Evolutionary conservation across 164 flowering plant species (phyloP).

Genomic region (Berberis vulgaris): DNA sequence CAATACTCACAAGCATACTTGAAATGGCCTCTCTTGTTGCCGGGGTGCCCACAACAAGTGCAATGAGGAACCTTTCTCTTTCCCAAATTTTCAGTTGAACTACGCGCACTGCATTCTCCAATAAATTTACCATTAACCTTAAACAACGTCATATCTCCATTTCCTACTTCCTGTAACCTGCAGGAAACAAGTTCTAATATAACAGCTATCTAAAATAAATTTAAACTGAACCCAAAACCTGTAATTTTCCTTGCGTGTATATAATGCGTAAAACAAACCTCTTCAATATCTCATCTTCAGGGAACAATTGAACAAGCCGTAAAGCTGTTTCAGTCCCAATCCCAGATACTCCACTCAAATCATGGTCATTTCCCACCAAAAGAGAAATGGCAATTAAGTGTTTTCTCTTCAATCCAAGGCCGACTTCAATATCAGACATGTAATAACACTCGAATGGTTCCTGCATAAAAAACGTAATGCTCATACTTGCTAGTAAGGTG

Average conservation of each 20-base stretch:
- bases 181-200: constrained; percentile 8
- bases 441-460: constrained; percentile 89
- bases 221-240: too few relatives aligned
- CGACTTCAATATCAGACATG: constrained; percentile 75
- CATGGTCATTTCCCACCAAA: constrained; percentile 86
- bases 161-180: constrained; percentile 66
- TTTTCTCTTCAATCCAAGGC: constrained; percentile 74
- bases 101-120: constrained; percentile 9
- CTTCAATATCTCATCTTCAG: constrained; percentile 62
- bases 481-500: constrained; percentile 8
- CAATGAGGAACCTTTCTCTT: constrained; percentile 60
- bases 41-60: constrained; percentile 93
- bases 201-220: background rate
- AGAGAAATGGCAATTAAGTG: constrained; percentile 84
- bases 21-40: constrained; percentile 62
- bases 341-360: constrained; percentile 74
- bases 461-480: constrained; percentile 37
- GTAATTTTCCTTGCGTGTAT: background rate
- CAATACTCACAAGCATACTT: constrained; percentile 66
- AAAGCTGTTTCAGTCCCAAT: constrained; percentile 77
- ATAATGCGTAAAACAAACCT: constrained; percentile 31
- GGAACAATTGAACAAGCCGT: constrained; percentile 56
- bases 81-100: constrained; percentile 21
- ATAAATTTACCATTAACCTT: constrained; percentile 9
- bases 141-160: constrained; percentile 17